Evolutionary conservation across 1,284 basidiomycete species (phyloP), one percentile per base, ranked within the genome.

Genomic region (Sphagnurus paluster): DNA sequence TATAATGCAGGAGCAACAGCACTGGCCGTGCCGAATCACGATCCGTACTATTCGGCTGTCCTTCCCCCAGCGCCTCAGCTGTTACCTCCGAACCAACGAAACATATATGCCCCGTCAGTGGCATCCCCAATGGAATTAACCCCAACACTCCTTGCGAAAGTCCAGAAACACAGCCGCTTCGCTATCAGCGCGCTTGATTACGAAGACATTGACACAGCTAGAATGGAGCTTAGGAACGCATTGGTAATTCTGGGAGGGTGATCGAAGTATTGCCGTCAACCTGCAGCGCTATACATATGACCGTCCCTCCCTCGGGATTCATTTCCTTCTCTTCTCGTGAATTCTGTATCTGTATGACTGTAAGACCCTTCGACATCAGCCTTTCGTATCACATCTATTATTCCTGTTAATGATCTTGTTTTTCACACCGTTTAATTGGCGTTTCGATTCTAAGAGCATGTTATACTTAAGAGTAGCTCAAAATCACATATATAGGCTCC

Each of bases 171-270:
- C 59, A 93, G 92, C 57, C 79, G 80, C 43, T 96, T 87, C 69
- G 94, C 94, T 5, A 92, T 96, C 49, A 93, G 90, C 16, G 83
- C 94, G 14, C 70, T 98, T 47, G 92, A 97, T 60, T 98, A 93
- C 63, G 94, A 97, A 61, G 94, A 98, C 64, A 74, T 76, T 11
- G 87, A 88, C 54, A 87, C 89, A 55, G 93, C 93, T 17, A 75
- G 79, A 57, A 84, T 80, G 61, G 90, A 97, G 66, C 67, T 97
- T 54, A 73, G 80, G 53, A 74, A 79, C 26, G 93, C 93, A 14
- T 68, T 96, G 53, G 76, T 72, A 26, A 67, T 84, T 48, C 71
- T 96, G n/a, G 90, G 84, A 25, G 72, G 36, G 20, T 47, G 39
- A 50, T 21, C n/a, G n/a, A n/a, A n/a, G n/a, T n/a, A n/a, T n/a